Percentiles rank a stretch among this genome's conserved stretches.
Conservation (phyloP, 2,329 filamentous ascomycete genomes). For the Myriangium duriaei region DNA sequence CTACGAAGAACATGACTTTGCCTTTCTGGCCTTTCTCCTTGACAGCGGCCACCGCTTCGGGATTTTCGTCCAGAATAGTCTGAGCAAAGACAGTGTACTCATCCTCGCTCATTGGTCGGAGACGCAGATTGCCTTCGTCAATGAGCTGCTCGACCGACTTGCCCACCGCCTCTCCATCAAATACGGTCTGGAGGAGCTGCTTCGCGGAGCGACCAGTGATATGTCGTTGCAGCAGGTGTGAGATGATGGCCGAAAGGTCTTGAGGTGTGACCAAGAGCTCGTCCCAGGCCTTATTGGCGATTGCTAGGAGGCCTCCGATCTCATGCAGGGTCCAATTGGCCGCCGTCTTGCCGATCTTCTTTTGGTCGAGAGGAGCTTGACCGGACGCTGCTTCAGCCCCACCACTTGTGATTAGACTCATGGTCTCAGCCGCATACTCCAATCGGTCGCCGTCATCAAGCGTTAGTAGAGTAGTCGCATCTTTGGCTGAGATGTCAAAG, state of each 20-base stretch:
- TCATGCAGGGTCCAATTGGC: slow-evolving; percentile 50
- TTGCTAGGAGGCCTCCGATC: slow-evolving; percentile 35
- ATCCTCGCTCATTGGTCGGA: slow-evolving; percentile 41
- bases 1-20: slow-evolving; percentile 57
- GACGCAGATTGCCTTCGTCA: slow-evolving; percentile 41
- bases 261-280: slow-evolving; percentile 26
- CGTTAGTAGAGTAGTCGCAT: slow-evolving; percentile 66
- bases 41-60: slow-evolving; percentile 47
- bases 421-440: slow-evolving; percentile 66
- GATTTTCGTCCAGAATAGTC: slow-evolving; percentile 41
- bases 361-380: slow-evolving; percentile 9
- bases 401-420: slow-evolving; percentile 32
- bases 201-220: slow-evolving; percentile 48
- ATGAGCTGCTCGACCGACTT: slow-evolving; percentile 41
- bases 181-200: slow-evolving; percentile 43
- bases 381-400: neutral
- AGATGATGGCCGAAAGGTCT: slow-evolving; percentile 33
- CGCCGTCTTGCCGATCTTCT: slow-evolving; percentile 34
- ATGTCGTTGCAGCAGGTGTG: slow-evolving; percentile 27
- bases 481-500: slow-evolving; percentile 66
- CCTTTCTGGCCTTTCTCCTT: slow-evolving; percentile 45
- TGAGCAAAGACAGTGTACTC: slow-evolving; percentile 46
- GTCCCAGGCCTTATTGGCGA: slow-evolving; percentile 27
- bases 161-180: slow-evolving; percentile 22
- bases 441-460: slow-evolving; percentile 68